phyloP scores from a whole-genome alignment of 208 protist species.

The Plasmodiophora brassicae region DNA sequence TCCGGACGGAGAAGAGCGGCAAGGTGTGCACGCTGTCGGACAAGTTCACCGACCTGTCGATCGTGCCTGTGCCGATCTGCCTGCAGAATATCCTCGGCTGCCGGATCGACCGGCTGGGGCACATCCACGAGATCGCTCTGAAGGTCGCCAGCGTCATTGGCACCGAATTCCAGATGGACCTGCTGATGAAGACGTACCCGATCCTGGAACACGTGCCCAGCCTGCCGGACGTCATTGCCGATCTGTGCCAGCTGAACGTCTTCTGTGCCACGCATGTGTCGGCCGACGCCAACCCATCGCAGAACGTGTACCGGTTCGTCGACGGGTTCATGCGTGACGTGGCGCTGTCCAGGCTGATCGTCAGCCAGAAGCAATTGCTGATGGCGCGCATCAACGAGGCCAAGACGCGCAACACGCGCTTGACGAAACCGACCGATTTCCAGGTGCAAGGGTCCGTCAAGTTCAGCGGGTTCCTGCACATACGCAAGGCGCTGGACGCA shows the following conservation, averaged over 20 bases:
- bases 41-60: constrained; percentile 17
- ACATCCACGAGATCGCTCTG: constrained; percentile 18
- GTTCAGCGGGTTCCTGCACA: neutral
- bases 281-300: neutral
- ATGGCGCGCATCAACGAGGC: neutral
- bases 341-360: neutral
- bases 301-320: constrained; percentile 6
- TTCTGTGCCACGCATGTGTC: neutral
- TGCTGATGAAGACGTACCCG: neutral
- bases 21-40: neutral
- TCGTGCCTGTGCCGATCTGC: constrained; percentile 9
- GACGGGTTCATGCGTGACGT: constrained; percentile 27
- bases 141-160: constrained; percentile 22
- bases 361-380: constrained; percentile 14
- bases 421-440: neutral
- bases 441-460: neutral
- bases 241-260: neutral
- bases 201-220: neutral
- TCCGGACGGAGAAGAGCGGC: neutral
- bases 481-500: neutral
- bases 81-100: constrained; percentile 24
- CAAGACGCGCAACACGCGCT: neutral
- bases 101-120: neutral
- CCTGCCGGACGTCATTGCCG: neutral
- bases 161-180: constrained; percentile 19